Evolutionary conservation across 2,329 filamentous ascomycete genomes (phyloP), one percentile per base, ranked within the genome.

Genomic region (Botrytis deweyae): DNA sequence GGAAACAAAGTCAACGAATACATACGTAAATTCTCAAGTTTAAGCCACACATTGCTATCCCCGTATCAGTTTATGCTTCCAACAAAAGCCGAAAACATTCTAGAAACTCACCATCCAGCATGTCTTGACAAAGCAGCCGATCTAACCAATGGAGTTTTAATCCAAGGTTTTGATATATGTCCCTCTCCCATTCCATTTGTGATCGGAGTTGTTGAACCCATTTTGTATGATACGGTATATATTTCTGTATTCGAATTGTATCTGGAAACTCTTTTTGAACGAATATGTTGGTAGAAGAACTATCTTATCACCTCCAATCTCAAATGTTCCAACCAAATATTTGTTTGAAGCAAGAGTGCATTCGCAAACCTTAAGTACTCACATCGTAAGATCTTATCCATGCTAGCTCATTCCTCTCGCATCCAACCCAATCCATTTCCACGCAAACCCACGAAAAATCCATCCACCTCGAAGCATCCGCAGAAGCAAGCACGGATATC

Each of bases 31-130:
- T 73, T 93, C 79, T 97, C 93, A 76, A 96, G 88, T 82, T 97
- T 97, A 79, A 97, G 89, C 82, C 92, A 93, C 82, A 97, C 89
- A 84, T 92, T 76, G 69, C 78, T 79, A 67, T 33, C 10, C 12
- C 20, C 44, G 58, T 22, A 68, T 73, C 61, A 69, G 18, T 25
- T 22, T 25, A 18, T 36, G 38, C 14, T 73, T 72, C 67, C 12
- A 42, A 6, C 38, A 42, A 40, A n/a, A 4, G 20, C 25, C 46
- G 58, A 40, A 25, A 40, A 6, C 4, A 52, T 4, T 18, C 20
- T 52, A 6, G 42, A 66, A 59, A 73, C 62, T 68, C 74, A 78
- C 79, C 79, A 80, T 72, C 79, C 79, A 69, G 77, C 79, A 65
- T 74, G 73, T 40, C 74, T 69, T 1, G 79, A 80, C 20, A 80